Evolutionary conservation across 2,329 filamentous ascomycete genomes (phyloP).

Genomic region (Aaosphaeria pasadenensis): DNA sequence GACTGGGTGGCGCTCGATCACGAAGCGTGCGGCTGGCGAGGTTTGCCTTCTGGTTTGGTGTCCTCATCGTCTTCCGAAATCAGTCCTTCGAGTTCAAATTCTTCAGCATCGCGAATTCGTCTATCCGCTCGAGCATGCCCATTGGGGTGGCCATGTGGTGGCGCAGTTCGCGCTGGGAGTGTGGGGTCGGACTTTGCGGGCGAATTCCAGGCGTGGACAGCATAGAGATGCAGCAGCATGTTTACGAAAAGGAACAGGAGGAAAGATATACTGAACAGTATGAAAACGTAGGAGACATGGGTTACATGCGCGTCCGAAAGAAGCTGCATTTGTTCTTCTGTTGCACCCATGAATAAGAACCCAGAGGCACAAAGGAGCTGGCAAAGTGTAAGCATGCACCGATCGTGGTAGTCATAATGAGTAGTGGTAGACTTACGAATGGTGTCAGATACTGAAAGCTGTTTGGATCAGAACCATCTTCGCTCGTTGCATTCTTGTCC

Average conservation of each 20-base stretch:
- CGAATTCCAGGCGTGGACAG: slow-evolving; percentile 55
- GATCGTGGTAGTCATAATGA: too few relatives aligned
- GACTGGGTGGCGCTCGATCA: too few relatives aligned
- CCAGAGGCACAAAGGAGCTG: slow-evolving; percentile 88
- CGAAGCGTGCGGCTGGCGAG: slow-evolving; percentile 14
- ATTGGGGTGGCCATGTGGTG: slow-evolving; percentile 19
- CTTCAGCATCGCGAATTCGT: slow-evolving; percentile 75
- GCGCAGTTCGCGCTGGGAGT: slow-evolving; percentile 24
- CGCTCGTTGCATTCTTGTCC: slow-evolving; percentile 64
- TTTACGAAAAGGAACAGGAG: slow-evolving; percentile 88
- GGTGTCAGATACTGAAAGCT: slow-evolving; percentile 70
- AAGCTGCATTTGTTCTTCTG: slow-evolving; percentile 89
- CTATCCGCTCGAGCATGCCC: slow-evolving; percentile 51
- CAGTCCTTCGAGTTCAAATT: slow-evolving; percentile 89
- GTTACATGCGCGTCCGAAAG: slow-evolving; percentile 72
- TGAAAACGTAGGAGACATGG: slow-evolving; percentile 87
- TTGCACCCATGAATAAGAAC: slow-evolving; percentile 96
- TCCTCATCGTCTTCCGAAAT: slow-evolving; percentile 74
- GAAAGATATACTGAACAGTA: slow-evolving; percentile 87
- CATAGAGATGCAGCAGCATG: slow-evolving; percentile 81
- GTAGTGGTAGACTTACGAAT: slow-evolving; percentile 58
- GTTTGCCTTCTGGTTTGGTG: slow-evolving; percentile 19
- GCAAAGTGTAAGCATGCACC: too few relatives aligned
- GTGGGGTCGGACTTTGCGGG: slow-evolving; percentile 36
- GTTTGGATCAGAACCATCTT: slow-evolving; percentile 67